Conservation (phyloP, 2,329 filamentous ascomycete species). For the Epichloe hybrida region DNA sequence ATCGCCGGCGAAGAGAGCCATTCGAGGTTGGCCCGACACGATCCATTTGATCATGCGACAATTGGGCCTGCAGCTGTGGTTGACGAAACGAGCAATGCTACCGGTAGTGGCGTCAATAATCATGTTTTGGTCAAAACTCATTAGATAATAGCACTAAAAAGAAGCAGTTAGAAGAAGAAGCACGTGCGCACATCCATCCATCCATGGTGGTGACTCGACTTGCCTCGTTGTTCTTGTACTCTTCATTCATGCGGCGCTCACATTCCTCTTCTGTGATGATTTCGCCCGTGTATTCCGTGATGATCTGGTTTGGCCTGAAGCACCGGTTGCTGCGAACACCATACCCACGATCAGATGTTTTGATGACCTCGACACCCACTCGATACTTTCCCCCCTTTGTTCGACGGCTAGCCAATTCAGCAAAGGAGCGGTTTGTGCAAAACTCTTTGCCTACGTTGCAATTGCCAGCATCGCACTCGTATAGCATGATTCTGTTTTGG, state of each 20-base stretch:
- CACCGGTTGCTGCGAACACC: conserved; percentile 83
- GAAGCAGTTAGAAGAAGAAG: not conserved
- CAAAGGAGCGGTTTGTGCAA: conserved; percentile 83
- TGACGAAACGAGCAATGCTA: conserved; percentile 93
- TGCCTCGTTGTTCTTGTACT: conserved; percentile 89
- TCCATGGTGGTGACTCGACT: conserved; percentile 15
- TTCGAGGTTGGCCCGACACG: conserved; percentile 81
- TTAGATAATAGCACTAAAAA: conserved; percentile 82
- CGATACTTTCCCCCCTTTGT: conserved; percentile 80
- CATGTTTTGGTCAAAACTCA: conserved; percentile 98
- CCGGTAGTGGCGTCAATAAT: conserved; percentile 95
- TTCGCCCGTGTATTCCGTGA: conserved; percentile 96
- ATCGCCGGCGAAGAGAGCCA: conserved; percentile 92
- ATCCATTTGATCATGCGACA: conserved; percentile 98
- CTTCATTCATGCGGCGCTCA: conserved; percentile 81
- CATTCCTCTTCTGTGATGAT: conserved; percentile 94
- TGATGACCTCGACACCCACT: conserved; percentile 87
- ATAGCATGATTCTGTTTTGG: conserved; percentile 92
- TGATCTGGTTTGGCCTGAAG: conserved; percentile 84
- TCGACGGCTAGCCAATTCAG: conserved; percentile 59
- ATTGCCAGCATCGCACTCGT: conserved; percentile 86
- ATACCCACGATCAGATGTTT: conserved; percentile 77
- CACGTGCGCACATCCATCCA: not conserved
- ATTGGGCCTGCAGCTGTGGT: conserved; percentile 93
- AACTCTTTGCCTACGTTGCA: conserved; percentile 62